Conservation (phyloP, 306 rosid genomes). For the Quercus suber region DNA sequence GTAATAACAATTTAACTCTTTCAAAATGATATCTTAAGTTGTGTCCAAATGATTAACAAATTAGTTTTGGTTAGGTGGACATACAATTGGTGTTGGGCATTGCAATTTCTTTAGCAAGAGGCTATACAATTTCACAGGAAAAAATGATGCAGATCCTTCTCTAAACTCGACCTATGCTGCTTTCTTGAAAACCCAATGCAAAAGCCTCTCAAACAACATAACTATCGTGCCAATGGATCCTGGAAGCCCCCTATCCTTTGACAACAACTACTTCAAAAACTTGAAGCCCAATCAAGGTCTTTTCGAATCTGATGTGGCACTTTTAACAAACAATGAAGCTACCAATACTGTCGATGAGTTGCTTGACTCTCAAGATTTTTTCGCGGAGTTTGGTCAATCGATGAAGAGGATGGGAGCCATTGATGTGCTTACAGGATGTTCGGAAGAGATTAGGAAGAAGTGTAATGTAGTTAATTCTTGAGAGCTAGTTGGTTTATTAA, state of each 20-base stretch:
- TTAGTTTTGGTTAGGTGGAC: slow-evolving; percentile 1
- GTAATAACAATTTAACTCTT: too few species aligned
- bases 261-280: slow-evolving; percentile 32
- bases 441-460: slow-evolving; percentile 50
- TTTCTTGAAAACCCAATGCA: slow-evolving; percentile 29
- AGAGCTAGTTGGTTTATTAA: background rate
- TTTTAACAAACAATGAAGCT: slow-evolving; percentile 30
- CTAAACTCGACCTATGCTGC: slow-evolving; percentile 28
- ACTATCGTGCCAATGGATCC: slow-evolving; percentile 44
- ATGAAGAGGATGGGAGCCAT: slow-evolving; percentile 62
- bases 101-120: slow-evolving; percentile 18
- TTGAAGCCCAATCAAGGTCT: slow-evolving; percentile 43
- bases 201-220: slow-evolving; percentile 19
- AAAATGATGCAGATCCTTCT: slow-evolving; percentile 58
- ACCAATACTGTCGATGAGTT: background rate
- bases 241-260: slow-evolving; percentile 26
- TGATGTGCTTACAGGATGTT: slow-evolving; percentile 28
- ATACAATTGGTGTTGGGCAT: slow-evolving; percentile 42
- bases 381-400: slow-evolving; percentile 34
- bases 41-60: background rate
- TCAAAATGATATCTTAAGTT: too few species aligned
- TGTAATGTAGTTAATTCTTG: slow-evolving; percentile 57
- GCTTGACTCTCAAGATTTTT: slow-evolving; percentile 33
- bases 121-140: slow-evolving; percentile 57
- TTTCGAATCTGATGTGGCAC: slow-evolving; percentile 58